Evolutionary conservation across 2,329 filamentous ascomycete genomes (phyloP).

Genomic region (Malbranchea zuffiana): DNA sequence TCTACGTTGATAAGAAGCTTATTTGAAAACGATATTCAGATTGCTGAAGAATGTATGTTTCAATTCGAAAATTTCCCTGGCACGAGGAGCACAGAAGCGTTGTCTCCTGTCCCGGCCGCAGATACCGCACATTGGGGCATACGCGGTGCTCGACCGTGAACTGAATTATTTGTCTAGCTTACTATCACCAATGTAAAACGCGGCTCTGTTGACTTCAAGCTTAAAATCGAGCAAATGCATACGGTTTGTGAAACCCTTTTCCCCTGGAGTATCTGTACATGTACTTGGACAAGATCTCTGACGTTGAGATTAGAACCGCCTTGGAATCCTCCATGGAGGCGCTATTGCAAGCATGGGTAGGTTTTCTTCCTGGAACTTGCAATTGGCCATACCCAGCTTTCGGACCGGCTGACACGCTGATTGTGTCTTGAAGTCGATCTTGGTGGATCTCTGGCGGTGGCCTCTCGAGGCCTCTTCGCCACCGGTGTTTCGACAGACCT

Average conservation of each 20-base stretch:
- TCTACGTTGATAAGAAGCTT: background rate
- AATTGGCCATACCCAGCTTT: no score
- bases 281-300: background rate
- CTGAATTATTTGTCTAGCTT: constrained; percentile 34
- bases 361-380: constrained; percentile 6
- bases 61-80: no score
- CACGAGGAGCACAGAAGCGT: no score
- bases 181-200: constrained; percentile 50
- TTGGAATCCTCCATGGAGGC: constrained; percentile 56
- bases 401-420: background rate
- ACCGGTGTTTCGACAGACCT: constrained; percentile 59
- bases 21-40: constrained; percentile 12
- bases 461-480: constrained; percentile 52
- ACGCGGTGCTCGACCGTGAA: background rate
- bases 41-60: constrained; percentile 33
- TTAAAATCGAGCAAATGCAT: constrained; percentile 54
- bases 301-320: constrained; percentile 43
- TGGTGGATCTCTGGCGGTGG: constrained; percentile 55
- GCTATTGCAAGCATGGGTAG: constrained; percentile 52
- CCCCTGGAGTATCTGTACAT: background rate
- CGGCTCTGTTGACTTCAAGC: constrained; percentile 53
- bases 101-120: no score
- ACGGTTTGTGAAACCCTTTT: constrained; percentile 38
- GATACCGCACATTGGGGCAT: background rate
- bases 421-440: constrained; percentile 43